A percentile compares a stretch with the other conserved stretches of the same genome.
phyloP scores from a whole-genome alignment of 495 filamentous ascomycete species.

The Podospora pseudopauciseta region DNA sequence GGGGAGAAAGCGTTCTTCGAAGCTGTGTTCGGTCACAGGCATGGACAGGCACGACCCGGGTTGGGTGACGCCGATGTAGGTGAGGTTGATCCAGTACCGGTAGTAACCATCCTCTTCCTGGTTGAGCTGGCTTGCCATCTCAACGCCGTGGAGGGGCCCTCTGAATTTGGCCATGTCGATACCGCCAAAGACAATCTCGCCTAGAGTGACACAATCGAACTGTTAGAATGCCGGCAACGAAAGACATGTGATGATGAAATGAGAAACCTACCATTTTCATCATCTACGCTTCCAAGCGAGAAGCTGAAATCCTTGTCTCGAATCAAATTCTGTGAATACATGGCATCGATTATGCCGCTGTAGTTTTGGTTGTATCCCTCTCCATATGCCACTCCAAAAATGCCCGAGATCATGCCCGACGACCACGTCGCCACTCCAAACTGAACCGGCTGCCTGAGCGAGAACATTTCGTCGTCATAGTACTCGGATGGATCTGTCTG shows the following conservation, averaged over 20 bases:
- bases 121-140: slow-evolving; percentile 17
- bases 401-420: slow-evolving; percentile 45
- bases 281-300: slow-evolving; percentile 44
- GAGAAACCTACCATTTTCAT: slow-evolving; percentile 11
- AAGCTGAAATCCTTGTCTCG: slow-evolving; percentile 69
- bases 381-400: slow-evolving; percentile 60
- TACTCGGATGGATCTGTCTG: slow-evolving; percentile 5
- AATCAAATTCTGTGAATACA: slow-evolving; percentile 61
- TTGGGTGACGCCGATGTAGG: slow-evolving; percentile 47
- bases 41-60: slow-evolving; percentile 35
- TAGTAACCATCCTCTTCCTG: slow-evolving; percentile 22
- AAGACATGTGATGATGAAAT: not conserved
- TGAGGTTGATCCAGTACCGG: slow-evolving; percentile 40
- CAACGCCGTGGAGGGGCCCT: slow-evolving; percentile 55
- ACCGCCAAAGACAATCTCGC: slow-evolving; percentile 83
- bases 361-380: slow-evolving; percentile 66
- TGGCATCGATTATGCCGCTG: slow-evolving; percentile 61
- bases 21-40: slow-evolving; percentile 43
- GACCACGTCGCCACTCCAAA: slow-evolving; percentile 29
- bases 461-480: not conserved
- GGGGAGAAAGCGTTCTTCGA: slow-evolving; percentile 56
- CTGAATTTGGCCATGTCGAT: slow-evolving; percentile 76
- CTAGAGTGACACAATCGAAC: slow-evolving; percentile 32
- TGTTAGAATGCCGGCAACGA: not conserved
- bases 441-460: slow-evolving; percentile 15